Conservation (phyloP, 352 stramenopile genomes). For the Pythium brachiatum region DNA sequence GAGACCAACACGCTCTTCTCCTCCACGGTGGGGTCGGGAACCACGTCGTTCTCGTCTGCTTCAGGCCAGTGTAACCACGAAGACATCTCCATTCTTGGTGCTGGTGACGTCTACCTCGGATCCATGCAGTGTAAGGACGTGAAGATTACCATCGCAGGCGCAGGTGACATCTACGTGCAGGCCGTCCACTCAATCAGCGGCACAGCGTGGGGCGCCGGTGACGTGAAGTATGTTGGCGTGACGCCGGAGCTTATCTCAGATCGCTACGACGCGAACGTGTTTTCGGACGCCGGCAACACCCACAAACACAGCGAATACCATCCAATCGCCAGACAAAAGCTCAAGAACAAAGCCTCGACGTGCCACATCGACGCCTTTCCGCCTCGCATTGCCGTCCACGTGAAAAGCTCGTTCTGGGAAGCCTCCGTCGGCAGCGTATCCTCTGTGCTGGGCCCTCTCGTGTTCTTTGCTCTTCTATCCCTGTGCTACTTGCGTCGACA, state of each 20-base stretch:
- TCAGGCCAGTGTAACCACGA: constrained; percentile 10
- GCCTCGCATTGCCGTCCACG: constrained; percentile 5
- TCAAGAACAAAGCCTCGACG: neutral
- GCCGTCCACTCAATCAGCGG: constrained; percentile 16
- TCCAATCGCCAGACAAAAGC: constrained; percentile 24
- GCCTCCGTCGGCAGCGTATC: neutral
- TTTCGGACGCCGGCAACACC: neutral
- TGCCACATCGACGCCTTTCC: constrained; percentile 6
- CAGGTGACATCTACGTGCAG: constrained; percentile 18
- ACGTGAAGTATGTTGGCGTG: constrained; percentile 26
- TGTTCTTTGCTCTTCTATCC: constrained; percentile 23
- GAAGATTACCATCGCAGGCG: constrained; percentile 15
- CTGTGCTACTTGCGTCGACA: constrained; percentile 25
- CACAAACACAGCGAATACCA: constrained; percentile 21
- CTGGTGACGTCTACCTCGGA: constrained; percentile 15
- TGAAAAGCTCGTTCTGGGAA: constrained; percentile 10
- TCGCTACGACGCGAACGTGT: constrained; percentile 19
- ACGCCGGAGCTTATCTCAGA: constrained; percentile 24
- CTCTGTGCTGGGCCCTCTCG: constrained; percentile 3
- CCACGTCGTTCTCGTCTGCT: constrained; percentile 12
- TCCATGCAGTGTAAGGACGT: constrained; percentile 16
- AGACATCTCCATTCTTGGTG: constrained; percentile 13
- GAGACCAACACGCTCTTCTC: constrained; percentile 7
- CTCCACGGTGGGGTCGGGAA: constrained; percentile 9
- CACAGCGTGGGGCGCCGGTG: constrained; percentile 16